Conservation (phyloP, 345 rosid genomes). For the Aquilaria sinensis region DNA sequence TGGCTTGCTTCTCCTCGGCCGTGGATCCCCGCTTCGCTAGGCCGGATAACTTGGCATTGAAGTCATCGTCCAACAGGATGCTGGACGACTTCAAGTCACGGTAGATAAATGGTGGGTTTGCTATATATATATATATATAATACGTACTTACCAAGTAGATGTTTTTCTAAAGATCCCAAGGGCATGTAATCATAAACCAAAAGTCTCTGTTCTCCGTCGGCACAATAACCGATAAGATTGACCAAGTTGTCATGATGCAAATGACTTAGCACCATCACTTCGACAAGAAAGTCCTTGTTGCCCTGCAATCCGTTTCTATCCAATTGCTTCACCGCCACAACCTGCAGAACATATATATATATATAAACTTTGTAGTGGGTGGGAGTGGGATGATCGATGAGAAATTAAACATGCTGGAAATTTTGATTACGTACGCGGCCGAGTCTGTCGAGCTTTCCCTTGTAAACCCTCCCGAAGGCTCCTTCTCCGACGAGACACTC, state of each 20-base stretch:
- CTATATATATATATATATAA: no score
- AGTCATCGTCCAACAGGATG: constrained; percentile 4
- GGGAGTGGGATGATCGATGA: no score
- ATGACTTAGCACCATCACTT: constrained; percentile 21
- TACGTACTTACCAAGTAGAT: neutral
- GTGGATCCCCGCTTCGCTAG: constrained; percentile 5
- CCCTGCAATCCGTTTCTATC: constrained; percentile 28
- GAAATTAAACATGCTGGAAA: no score
- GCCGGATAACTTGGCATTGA: constrained; percentile 2
- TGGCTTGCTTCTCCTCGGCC: neutral
- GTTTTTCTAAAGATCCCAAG: constrained; percentile 2
- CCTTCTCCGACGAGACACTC: no score
- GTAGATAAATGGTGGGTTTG: neutral
- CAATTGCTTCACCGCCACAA: constrained; percentile 28
- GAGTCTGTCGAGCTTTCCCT: no score
- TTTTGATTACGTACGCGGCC: no score
- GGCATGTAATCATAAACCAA: constrained; percentile 10
- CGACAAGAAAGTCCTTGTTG: constrained; percentile 25
- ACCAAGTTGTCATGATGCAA: constrained; percentile 25
- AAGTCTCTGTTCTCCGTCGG: constrained; percentile 7
- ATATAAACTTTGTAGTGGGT: no score
- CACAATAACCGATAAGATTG: constrained; percentile 22
- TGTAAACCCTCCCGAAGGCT: no score
- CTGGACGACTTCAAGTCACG: constrained; percentile 3
- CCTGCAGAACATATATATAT: neutral